Conservation (phyloP, 2,329 filamentous ascomycete species). For the Cytospora schulzeri region DNA sequence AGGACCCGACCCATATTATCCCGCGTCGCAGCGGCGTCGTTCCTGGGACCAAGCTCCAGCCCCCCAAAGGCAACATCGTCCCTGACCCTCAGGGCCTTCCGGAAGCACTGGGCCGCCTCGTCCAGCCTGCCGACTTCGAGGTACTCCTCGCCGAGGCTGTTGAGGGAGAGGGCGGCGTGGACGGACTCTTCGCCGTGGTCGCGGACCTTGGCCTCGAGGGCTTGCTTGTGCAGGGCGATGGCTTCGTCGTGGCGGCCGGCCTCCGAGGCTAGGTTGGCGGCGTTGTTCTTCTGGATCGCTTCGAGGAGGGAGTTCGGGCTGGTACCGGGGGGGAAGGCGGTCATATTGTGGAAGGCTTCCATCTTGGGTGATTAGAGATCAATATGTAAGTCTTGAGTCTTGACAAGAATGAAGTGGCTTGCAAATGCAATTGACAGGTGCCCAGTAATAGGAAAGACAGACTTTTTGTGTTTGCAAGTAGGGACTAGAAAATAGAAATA, state of each 20-base stretch:
- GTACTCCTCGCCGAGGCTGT: slow-evolving; percentile 6
- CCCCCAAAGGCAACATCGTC: slow-evolving; percentile 4
- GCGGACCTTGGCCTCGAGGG: neutral
- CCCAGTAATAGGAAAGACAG: too few relatives aligned
- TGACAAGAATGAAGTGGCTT: too few relatives aligned
- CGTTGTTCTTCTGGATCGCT: slow-evolving; percentile 8
- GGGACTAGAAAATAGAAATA: too few relatives aligned
- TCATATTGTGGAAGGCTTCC: neutral
- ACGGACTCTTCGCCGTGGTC: slow-evolving; percentile 2
- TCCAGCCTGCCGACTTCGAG: slow-evolving; percentile 3
- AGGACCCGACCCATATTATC: slow-evolving; percentile 17
- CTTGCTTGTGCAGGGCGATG: slow-evolving; percentile 11
- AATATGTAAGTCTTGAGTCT: too few relatives aligned
- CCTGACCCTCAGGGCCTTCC: slow-evolving; percentile 6
- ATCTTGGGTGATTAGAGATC: neutral
- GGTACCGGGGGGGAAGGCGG: neutral
- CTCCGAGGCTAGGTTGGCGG: neutral
- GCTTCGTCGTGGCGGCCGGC: slow-evolving; percentile 4
- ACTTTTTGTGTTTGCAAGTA: too few relatives aligned
- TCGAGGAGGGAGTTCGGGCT: too few relatives aligned
- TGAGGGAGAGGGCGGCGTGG: slow-evolving; percentile 12
- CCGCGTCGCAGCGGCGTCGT: slow-evolving; percentile 7
- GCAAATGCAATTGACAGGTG: too few relatives aligned
- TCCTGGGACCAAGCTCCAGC: slow-evolving; percentile 3
- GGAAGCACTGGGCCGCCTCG: slow-evolving; percentile 5